Conservation (phyloP, 768 basidiomycete genomes). For the Arthromyces matolae region DNA sequence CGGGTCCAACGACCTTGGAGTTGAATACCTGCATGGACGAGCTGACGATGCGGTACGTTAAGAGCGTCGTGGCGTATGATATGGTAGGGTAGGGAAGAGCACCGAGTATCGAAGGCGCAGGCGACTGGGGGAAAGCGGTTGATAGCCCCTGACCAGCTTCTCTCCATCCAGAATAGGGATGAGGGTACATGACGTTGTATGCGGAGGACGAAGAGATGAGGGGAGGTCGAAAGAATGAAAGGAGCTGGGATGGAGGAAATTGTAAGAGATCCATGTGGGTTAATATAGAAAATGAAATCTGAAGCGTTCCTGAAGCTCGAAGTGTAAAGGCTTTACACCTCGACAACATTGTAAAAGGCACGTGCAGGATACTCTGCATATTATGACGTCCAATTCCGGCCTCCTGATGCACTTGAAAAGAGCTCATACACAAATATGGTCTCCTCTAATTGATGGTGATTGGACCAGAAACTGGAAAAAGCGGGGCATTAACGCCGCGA, state of each 20-base stretch:
- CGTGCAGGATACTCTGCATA: no score
- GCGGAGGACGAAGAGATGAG: neutral
- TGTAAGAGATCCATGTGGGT: neutral
- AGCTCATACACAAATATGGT: neutral
- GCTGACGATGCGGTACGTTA: slow-evolving; percentile 46
- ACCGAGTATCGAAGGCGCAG: slow-evolving; percentile 55
- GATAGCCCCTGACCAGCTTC: slow-evolving; percentile 26
- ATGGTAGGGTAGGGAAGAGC: slow-evolving; percentile 54
- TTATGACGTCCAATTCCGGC: no score
- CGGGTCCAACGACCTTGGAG: slow-evolving; percentile 49
- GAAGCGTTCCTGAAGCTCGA: no score
- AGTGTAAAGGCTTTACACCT: no score
- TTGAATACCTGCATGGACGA: slow-evolving; percentile 53
- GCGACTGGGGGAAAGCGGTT: slow-evolving; percentile 18
- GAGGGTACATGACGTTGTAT: slow-evolving; percentile 18
- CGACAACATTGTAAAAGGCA: no score
- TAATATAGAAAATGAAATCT: neutral
- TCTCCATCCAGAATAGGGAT: slow-evolving; percentile 40
- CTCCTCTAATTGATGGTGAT: neutral
- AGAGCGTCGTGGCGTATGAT: slow-evolving; percentile 27
- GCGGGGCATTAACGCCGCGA: neutral
- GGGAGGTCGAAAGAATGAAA: neutral
- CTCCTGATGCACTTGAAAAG: neutral
- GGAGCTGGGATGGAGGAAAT: neutral
- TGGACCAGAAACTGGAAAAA: neutral